Percentiles rank a stretch among this genome's conserved stretches.
These are phyloP conservation scores for Pilasporangium apinafurcum DNA, from an alignment of 352 stramenopile species.

Conservation along the genomic window DNA sequence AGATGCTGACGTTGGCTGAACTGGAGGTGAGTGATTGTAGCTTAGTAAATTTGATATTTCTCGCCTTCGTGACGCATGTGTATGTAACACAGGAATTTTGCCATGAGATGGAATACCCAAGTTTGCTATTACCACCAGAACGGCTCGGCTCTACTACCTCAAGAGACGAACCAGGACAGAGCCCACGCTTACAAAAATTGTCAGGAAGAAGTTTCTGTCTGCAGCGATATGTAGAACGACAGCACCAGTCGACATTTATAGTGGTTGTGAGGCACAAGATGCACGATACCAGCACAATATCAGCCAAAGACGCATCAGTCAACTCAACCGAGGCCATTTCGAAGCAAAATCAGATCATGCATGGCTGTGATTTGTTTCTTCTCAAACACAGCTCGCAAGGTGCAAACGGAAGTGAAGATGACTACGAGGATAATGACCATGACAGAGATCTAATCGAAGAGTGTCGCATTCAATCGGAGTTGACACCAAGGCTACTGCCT, in stretches of 20 bases:
- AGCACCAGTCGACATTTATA: constrained; percentile 27
- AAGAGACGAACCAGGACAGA: not conserved
- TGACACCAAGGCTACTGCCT: too few species aligned
- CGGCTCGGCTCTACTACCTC: not conserved
- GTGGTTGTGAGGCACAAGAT: constrained; percentile 24
- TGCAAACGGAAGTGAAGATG: not conserved
- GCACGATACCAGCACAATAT: not conserved
- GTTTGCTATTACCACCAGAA: not conserved
- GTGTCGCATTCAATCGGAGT: too few species aligned
- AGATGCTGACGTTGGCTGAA: constrained; percentile 13
- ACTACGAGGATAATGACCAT: constrained; percentile 1
- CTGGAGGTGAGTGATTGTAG: constrained; percentile 20
- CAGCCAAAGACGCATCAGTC: not conserved
- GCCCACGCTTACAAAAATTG: not conserved
- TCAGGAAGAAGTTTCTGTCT: constrained; percentile 28
- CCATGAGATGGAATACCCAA: constrained; percentile 26
- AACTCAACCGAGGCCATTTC: constrained; percentile 4
- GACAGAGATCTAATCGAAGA: not conserved
- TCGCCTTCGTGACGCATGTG: not conserved
- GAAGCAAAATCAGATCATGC: constrained; percentile 7
- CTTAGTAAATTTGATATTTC: not conserved
- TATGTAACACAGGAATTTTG: constrained; percentile 19
- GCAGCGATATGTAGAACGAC: constrained; percentile 22
- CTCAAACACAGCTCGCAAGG: not conserved
- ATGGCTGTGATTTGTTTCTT: constrained; percentile 17